Base-by-base conservation (phyloP, 768 basidiomycete species). In the Pleurotus tuber-regium region DNA sequence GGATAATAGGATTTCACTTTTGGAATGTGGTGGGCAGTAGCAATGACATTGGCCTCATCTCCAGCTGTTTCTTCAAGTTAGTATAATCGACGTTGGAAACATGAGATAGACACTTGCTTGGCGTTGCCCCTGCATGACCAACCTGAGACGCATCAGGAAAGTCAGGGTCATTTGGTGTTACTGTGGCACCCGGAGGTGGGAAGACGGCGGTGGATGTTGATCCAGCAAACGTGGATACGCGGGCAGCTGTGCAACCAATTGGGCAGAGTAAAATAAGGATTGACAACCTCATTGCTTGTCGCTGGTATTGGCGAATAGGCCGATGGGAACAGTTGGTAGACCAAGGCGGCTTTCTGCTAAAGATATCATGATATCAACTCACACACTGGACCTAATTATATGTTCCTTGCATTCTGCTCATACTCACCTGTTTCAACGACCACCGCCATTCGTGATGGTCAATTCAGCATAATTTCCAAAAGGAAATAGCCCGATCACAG, bases 51-150 rank as follows among this genome's bases (percentile, higher is more conserved):
- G 14, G 74, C 66, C 51, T 75, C 74, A 43, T 72, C 74, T 38
- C 75, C 75, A 59, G 74, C 74, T 76, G 47, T 1, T 35, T 3
- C 39, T 23, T 30, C 50, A 3, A 14, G n/a, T 30, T 24, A 18
- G 10, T 16, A 14, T 16, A 11, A 21, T 19, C 7, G 44, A 19
- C 8, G 2, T 23, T 16, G 28, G 11, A 12, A 29, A 43, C 18
- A 23, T 48, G n/a, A 52, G 41, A 1, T 24, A 50, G 14, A 26
- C 21, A 61, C 70, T 50, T 57, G 77, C 77, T 79, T 0, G 76
- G 73, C 2, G 78, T 79, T 12, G 78, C 67, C 3, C 77, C 78
- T 21, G 73, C 51, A 54, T 72, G 73, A n/a, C 76, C 77, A 8
- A 80, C 72, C 36, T 73, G 61, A 10, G 63, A 61, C 10, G 60